Evolutionary conservation across 108 stramenopile species (phyloP).

Genomic region (Skeletonema marinoi): DNA sequence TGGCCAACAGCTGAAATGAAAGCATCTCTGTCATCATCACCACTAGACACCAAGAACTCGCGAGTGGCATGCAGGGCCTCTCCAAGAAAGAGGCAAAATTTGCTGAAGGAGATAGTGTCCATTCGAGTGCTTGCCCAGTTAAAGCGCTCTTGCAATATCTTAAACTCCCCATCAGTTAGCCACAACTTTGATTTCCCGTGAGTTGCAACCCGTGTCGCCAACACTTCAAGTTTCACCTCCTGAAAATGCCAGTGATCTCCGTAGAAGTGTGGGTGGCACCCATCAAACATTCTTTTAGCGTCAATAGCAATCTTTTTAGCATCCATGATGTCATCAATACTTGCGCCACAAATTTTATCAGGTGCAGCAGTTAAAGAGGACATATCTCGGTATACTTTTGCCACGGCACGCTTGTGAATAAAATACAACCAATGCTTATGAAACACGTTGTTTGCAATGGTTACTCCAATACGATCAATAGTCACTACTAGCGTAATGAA

Average conservation of each 20-base stretch:
- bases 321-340: constrained; percentile 13
- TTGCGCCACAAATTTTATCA: constrained; percentile 10
- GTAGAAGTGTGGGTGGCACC: constrained; percentile 20
- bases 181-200: constrained; percentile 1
- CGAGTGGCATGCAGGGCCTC: constrained; percentile 29
- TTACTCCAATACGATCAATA: constrained; percentile 48
- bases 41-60: background rate
- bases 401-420: constrained; percentile 27
- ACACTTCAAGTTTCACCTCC: constrained; percentile 29
- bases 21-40: background rate
- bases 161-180: constrained; percentile 4
- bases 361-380: constrained; percentile 21
- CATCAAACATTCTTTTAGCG: constrained; percentile 41
- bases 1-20: background rate
- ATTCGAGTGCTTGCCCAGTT: constrained; percentile 19
- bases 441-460: constrained; percentile 47
- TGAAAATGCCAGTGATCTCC: constrained; percentile 44
- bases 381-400: constrained; percentile 34
- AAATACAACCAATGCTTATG: constrained; percentile 46
- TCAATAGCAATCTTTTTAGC: constrained; percentile 36
- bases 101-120: constrained; percentile 33
- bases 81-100: constrained; percentile 49
- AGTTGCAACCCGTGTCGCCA: constrained; percentile 3
- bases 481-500: constrained; percentile 36
- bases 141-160: constrained; percentile 19